These are phyloP conservation scores for Wallacemonas sp. DNA, from an alignment of 208 protist species.

Conservation along the genomic window DNA sequence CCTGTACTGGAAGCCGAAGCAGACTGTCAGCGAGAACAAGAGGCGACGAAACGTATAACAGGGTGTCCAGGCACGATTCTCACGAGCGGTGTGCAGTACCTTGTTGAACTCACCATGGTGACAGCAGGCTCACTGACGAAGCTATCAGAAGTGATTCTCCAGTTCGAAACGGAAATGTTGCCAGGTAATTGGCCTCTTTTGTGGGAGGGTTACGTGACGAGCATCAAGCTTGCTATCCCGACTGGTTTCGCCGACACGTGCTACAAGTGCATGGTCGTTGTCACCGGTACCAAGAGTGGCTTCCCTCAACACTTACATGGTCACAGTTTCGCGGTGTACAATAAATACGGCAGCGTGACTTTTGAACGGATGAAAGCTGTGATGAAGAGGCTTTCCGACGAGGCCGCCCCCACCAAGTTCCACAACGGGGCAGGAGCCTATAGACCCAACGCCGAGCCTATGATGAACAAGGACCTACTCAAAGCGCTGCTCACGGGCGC, in stretches of 20 bases:
- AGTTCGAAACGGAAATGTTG: constrained; percentile 5
- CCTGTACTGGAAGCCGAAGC: neutral
- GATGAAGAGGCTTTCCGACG: neutral
- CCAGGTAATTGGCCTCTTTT: neutral
- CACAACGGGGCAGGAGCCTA: too few species aligned
- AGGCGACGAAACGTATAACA: too few species aligned
- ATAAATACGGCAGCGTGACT: neutral
- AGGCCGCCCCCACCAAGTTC: too few species aligned
- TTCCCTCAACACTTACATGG: too few species aligned
- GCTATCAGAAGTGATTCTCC: neutral
- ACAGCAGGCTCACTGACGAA: neutral
- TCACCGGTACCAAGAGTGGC: neutral
- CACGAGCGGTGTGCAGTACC: too few species aligned
- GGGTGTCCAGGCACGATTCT: too few species aligned
- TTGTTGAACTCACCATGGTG: neutral
- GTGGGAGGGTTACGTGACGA: constrained; percentile 4
- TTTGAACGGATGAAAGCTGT: neutral
- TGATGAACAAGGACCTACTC: too few species aligned
- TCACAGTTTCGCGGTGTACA: too few species aligned
- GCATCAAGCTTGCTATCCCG: neutral
- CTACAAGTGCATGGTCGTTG: neutral
- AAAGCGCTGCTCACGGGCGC: too few species aligned
- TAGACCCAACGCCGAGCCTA: too few species aligned
- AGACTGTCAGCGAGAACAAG: neutral
- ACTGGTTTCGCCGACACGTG: neutral